These are phyloP conservation scores for Warburgia ugandensis DNA, from an alignment of 164 flowering plant species.

Conservation along the genomic window DNA sequence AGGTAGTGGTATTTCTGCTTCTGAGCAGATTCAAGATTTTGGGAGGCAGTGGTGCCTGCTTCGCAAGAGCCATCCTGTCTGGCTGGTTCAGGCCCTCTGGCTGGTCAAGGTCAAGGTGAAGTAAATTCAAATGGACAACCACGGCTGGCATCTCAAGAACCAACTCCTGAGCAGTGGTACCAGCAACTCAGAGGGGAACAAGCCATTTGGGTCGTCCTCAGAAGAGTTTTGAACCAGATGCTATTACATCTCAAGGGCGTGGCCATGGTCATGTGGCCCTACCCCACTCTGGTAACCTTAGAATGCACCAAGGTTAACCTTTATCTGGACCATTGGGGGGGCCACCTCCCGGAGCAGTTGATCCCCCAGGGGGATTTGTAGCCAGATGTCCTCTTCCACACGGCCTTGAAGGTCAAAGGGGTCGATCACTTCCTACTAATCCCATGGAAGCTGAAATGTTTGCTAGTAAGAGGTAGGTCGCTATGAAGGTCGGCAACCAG, in stretches of 20 bases:
- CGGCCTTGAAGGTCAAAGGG: conserved; percentile 27
- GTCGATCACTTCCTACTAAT: conserved; percentile 22
- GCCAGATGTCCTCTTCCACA: conserved; percentile 28
- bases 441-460: conserved; percentile 28
- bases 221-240: conserved; percentile 20
- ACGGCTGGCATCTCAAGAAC: conserved; percentile 26
- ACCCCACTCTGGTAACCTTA: conserved; percentile 16
- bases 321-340: conserved; percentile 22
- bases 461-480: conserved; percentile 24
- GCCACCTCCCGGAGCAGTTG: conserved; percentile 28
- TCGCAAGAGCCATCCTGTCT: conserved; percentile 40
- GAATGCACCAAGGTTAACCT: conserved; percentile 23
- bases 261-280: conserved; percentile 19
- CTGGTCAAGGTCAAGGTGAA: conserved; percentile 45
- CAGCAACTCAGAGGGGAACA: conserved; percentile 60
- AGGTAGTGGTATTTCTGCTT: conserved; percentile 26
- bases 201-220: conserved; percentile 29
- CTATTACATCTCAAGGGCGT: conserved; percentile 22
- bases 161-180: conserved; percentile 60
- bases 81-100: conserved; percentile 15
- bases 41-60: conserved; percentile 28
- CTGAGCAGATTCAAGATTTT: conserved; percentile 35
- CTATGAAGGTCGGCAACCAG: conserved; percentile 32
- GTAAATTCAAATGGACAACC: conserved; percentile 30
- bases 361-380: conserved; percentile 30